phyloP scores from a whole-genome alignment of 495 filamentous ascomycete genomes.

The Cercophora samala region DNA sequence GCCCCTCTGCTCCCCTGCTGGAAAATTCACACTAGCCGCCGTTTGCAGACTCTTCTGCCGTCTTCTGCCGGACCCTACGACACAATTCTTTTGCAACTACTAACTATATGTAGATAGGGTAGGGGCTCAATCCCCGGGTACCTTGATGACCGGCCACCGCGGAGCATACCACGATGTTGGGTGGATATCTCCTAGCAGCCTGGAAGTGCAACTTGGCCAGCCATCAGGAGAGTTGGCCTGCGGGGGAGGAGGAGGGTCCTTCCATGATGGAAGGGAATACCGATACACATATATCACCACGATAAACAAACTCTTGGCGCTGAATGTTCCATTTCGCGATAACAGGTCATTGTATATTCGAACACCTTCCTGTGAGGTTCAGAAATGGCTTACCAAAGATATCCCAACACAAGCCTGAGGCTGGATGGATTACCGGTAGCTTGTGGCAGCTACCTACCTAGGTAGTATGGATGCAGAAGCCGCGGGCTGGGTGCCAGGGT shows the following conservation, averaged over 20 bases:
- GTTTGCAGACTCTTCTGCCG: conserved; percentile 26
- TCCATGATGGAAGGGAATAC: background rate
- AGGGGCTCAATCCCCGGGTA: background rate
- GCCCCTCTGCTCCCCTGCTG: conserved; percentile 14
- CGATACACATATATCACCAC: background rate
- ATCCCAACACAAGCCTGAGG: conserved; percentile 8
- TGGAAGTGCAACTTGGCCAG: background rate
- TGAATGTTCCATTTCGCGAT: background rate
- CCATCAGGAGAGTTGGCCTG: background rate
- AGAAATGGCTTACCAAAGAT: conserved; percentile 1
- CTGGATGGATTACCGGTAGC: background rate
- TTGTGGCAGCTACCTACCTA: conserved; percentile 2
- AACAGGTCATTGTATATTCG: background rate
- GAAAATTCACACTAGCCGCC: conserved; percentile 23
- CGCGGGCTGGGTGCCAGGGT: conserved; percentile 23
- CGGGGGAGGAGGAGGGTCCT: background rate
- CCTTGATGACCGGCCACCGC: background rate
- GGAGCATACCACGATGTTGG: conserved; percentile 1
- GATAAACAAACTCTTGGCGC: background rate
- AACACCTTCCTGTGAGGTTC: background rate
- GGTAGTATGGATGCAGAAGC: conserved; percentile 21
- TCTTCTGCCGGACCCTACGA: conserved; percentile 26
- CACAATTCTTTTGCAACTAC: background rate
- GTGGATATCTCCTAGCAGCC: background rate
- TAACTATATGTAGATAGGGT: no score